Base-by-base conservation (phyloP, 2,329 filamentous ascomycete genomes). In the Microascus cirrosus region DNA sequence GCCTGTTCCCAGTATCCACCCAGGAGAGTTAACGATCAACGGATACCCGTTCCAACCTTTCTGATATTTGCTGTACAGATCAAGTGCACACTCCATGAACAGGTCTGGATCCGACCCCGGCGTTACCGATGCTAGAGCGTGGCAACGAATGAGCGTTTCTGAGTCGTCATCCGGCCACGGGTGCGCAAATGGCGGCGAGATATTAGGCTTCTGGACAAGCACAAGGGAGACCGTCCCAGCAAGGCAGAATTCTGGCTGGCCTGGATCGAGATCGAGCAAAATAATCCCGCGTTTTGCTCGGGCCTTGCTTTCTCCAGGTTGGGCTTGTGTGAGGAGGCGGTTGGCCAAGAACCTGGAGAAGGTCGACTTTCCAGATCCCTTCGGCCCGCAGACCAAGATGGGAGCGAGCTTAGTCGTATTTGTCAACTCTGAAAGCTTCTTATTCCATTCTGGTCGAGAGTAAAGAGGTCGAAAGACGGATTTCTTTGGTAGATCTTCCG, bases 241-340 rank as follows among this genome's bases (percentile, higher is more conserved):
- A 1, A 85, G 78, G 0, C 81, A 81, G 66, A 87, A 91, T 65
- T 92, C 89, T 2, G 89, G 87, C 64, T 91, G 88, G 0, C 85
- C 86, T 1, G 87, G 86, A 65, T 94, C 89, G 11, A 93, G 75
- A 63, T 94, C 89, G 7, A 94, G 76, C n/a, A 87, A 73, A 58
- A 76, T 78, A 28, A 86, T 73, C 18, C 66, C 65, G 1, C 25
- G 34, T 22, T 57, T n/a, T 24, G n/a, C n/a, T 11, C 45, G 1
- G 20, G 18, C n/a, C 45, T 50, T 50, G 45, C 45, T n/a, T 24
- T 50, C 11, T 4, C n/a, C 20, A 12, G 12, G n/a, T 18, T 18
- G 36, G n/a, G 11, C 60, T 63, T 42, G 63, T 64, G 55, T 59
- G n/a, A 89, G 69, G 10, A 89, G 71, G 12, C 82, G 79, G 65